Evolutionary conservation across 495 filamentous ascomycete species (phyloP).

Genomic region (Chaetomium cochliodes): DNA sequence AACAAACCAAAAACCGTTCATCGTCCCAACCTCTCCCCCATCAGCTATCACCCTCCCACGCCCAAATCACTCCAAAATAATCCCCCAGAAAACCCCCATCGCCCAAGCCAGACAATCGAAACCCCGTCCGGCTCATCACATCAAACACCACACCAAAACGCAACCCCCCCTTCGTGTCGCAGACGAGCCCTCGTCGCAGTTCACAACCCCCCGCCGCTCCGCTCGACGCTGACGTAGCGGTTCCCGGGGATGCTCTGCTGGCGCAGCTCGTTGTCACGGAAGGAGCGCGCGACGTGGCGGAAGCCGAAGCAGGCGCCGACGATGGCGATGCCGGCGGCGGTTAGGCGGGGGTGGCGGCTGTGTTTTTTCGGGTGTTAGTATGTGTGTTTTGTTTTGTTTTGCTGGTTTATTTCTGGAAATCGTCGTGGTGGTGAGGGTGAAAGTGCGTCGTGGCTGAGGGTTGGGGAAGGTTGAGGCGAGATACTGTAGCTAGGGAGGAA

Average conservation of each 20-base stretch:
- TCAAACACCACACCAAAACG: not conserved
- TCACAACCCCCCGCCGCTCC: slow-evolving; percentile 49
- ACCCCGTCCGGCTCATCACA: too few relatives aligned
- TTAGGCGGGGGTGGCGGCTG: slow-evolving; percentile 39
- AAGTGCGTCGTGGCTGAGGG: too few relatives aligned
- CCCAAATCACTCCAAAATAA: too few relatives aligned
- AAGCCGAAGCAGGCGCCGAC: slow-evolving; percentile 35
- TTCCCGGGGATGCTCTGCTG: slow-evolving; percentile 36
- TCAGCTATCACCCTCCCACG: too few relatives aligned
- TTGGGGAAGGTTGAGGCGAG: too few relatives aligned
- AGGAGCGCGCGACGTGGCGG: slow-evolving; percentile 35
- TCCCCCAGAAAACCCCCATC: too few relatives aligned
- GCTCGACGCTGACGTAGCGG: slow-evolving; percentile 49
- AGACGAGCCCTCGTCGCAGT: not conserved
- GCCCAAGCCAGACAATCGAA: too few relatives aligned
- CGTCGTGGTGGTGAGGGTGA: not conserved
- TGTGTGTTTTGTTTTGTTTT: too few relatives aligned
- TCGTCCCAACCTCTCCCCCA: too few relatives aligned
- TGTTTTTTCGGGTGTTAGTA: slow-evolving; percentile 10
- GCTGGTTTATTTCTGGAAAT: not conserved
- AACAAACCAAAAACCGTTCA: too few relatives aligned
- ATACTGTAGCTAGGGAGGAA: not conserved
- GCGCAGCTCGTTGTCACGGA: slow-evolving; percentile 43
- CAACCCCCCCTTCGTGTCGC: not conserved
- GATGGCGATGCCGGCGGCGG: slow-evolving; percentile 31